Percentiles rank a stretch among this genome's conserved stretches.
Conservation (phyloP, 1,284 basidiomycete species). For the Inonotus obliquus region DNA sequence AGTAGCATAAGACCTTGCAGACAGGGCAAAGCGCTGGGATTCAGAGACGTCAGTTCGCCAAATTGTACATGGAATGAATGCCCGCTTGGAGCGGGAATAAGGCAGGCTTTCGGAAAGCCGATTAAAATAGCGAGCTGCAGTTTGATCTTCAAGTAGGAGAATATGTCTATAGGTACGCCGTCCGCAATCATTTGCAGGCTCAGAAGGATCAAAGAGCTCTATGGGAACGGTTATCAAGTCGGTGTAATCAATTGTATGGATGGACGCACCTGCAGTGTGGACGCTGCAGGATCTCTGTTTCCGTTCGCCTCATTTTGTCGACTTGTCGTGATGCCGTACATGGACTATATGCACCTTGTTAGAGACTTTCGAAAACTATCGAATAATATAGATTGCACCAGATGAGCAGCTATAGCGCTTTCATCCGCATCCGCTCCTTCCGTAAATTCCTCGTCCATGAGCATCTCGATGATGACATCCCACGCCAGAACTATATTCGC, state of each 20-base stretch:
- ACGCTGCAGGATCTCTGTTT: constrained; percentile 40
- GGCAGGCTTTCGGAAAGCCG: constrained; percentile 49
- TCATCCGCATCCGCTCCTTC: constrained; percentile 34
- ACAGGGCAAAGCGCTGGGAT: constrained; percentile 46
- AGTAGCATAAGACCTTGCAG: constrained; percentile 50
- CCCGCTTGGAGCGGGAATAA: constrained; percentile 41
- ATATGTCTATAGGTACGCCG: constrained; percentile 48
- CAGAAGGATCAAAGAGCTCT: constrained; percentile 55
- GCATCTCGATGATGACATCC: constrained; percentile 51
- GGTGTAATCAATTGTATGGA: not conserved
- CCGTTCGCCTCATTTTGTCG: constrained; percentile 16
- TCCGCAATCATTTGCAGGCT: constrained; percentile 61
- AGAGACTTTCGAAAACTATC: not conserved
- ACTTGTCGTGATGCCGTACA: constrained; percentile 41
- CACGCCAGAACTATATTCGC: constrained; percentile 51
- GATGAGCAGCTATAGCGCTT: constrained; percentile 38
- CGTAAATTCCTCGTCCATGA: constrained; percentile 51
- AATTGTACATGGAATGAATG: constrained; percentile 51
- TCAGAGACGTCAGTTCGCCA: constrained; percentile 38
- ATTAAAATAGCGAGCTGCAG: constrained; percentile 48
- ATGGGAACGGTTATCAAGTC: not conserved
- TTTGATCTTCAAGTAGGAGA: constrained; percentile 57
- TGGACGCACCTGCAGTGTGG: constrained; percentile 41
- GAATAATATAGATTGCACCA: constrained; percentile 30
- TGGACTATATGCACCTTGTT: constrained; percentile 30